These are phyloP conservation scores for Hypoxylon fuscum DNA, from an alignment of 495 filamentous ascomycete species.

Conservation along the genomic window DNA sequence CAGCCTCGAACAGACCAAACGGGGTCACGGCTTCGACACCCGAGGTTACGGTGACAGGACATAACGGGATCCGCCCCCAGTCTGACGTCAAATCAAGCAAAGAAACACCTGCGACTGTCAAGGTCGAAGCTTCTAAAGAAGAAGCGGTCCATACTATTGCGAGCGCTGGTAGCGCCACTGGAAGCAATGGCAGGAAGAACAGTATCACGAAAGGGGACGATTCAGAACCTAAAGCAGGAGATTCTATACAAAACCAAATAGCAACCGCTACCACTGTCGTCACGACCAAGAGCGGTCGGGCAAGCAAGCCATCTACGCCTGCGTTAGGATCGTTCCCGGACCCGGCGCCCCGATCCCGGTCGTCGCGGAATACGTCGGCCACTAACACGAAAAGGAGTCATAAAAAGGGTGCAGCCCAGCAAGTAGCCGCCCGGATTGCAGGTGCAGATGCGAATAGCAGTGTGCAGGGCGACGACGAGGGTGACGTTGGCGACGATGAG, in stretches of 20 bases:
- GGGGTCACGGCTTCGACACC: constrained; percentile 44
- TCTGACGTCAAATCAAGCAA: constrained; percentile 51
- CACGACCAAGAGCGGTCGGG: constrained; percentile 64
- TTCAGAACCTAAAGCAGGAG: constrained; percentile 41
- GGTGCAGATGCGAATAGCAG: constrained; percentile 50
- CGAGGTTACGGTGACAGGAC: constrained; percentile 41
- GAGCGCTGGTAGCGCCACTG: constrained; percentile 37
- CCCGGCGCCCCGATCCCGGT: constrained; percentile 47
- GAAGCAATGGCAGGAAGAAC: constrained; percentile 45
- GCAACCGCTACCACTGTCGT: constrained; percentile 42
- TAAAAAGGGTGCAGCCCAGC: constrained; percentile 69
- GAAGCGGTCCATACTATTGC: constrained; percentile 34
- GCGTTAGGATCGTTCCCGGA: constrained; percentile 62
- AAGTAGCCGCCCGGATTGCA: constrained; percentile 43
- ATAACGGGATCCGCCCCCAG: constrained; percentile 37
- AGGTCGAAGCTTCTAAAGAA: constrained; percentile 45
- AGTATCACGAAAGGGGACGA: constrained; percentile 42
- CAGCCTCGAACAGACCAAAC: constrained; percentile 63
- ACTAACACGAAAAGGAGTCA: constrained; percentile 69
- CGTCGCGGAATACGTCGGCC: constrained; percentile 45
- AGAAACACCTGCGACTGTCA: constrained; percentile 46
- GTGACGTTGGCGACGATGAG: constrained; percentile 81
- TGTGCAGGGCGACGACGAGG: constrained; percentile 54
- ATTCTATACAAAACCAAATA: constrained; percentile 45
- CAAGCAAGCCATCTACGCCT: constrained; percentile 72